Base-by-base conservation (phyloP, 2,329 filamentous ascomycete genomes). In the Clonostachys sp. region DNA sequence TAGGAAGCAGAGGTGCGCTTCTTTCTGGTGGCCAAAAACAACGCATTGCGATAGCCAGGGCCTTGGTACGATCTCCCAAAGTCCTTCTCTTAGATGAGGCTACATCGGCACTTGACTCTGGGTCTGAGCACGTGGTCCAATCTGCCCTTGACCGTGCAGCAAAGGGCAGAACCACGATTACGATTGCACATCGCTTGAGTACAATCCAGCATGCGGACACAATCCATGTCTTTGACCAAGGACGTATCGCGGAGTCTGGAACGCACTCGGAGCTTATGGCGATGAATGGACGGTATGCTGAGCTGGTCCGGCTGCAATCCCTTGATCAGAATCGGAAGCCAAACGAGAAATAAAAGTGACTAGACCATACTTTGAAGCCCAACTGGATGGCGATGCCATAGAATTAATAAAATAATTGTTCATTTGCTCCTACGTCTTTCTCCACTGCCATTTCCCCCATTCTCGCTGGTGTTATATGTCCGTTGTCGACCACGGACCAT, bases 11-110 rank as follows among this genome's bases (percentile, higher is more conserved):
- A 53, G 94, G 94, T 10, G 95, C 96, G 62, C 71, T 96, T 46
- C 77, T 99, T 8, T 95, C 89, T 47, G 94, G 94, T 63, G 94
- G 94, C 35, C 94, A 99, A 68, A 96, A 96, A 67, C 94, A 97
- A 68, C 89, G 94, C 57, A 95, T 97, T 61, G 91, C 92, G 12
- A 96, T 97, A 65, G 91, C 92, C 7, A 80, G 91, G 59, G 91
- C 91, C 38, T 81, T 96, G 48, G 89, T 96, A 33, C 92, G 87
- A 16, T 88, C 96, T 57, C 92, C 92, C 1, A 95, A 91, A 70
- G 24, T 97, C 50, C 71, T 97, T 5, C 78, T 99, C 1, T 83
- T 99, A 6, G 94, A 99, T 55, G 94, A 99, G 66, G 94, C 94
- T 6, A 99, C 94, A 1, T 94, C 88, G 39, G 91, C 91, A 5